phyloP scores from a whole-genome alignment of 2,329 filamentous ascomycete genomes.

The Penicillium janthinellum region DNA sequence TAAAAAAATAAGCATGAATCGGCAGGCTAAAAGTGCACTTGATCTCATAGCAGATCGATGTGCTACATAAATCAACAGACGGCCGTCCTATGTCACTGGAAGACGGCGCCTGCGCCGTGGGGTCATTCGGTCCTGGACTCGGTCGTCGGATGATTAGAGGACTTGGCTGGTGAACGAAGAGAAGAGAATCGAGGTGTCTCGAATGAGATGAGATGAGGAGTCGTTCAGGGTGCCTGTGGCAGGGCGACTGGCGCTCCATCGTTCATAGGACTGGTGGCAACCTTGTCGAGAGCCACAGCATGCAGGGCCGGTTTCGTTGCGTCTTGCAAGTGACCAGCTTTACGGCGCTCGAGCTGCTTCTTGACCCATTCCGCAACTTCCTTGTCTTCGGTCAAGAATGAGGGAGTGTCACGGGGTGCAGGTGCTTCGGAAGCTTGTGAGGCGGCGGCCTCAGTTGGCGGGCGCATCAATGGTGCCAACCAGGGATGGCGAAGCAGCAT shows the following conservation, averaged over 20 bases:
- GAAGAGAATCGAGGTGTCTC: slow-evolving; percentile 1
- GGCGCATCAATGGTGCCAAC: slow-evolving; percentile 75
- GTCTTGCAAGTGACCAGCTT: slow-evolving; percentile 58
- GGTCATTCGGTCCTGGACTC: neutral
- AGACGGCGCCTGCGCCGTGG: slow-evolving; percentile 25
- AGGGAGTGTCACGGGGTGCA: slow-evolving; percentile 36
- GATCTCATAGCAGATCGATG: slow-evolving; percentile 1
- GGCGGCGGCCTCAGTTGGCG: slow-evolving; percentile 68
- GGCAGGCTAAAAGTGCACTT: neutral
- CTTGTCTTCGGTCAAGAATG: slow-evolving; percentile 63
- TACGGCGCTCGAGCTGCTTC: slow-evolving; percentile 67
- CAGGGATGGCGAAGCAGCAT: slow-evolving; percentile 88
- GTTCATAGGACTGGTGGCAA: slow-evolving; percentile 49
- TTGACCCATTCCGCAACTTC: slow-evolving; percentile 89
- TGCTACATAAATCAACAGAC: slow-evolving; percentile 5
- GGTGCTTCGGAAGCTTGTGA: slow-evolving; percentile 36
- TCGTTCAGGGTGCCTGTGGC: slow-evolving; percentile 14
- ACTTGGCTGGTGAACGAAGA: slow-evolving; percentile 2
- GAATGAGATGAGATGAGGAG: neutral
- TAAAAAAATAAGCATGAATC: neutral
- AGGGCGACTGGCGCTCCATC: slow-evolving; percentile 30
- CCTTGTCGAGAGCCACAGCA: slow-evolving; percentile 77
- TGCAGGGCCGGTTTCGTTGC: slow-evolving; percentile 78
- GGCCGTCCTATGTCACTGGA: neutral
- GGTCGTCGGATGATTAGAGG: neutral